Conservation (phyloP, 306 rosid species). For the Psophocarpus tetragonolobus region DNA sequence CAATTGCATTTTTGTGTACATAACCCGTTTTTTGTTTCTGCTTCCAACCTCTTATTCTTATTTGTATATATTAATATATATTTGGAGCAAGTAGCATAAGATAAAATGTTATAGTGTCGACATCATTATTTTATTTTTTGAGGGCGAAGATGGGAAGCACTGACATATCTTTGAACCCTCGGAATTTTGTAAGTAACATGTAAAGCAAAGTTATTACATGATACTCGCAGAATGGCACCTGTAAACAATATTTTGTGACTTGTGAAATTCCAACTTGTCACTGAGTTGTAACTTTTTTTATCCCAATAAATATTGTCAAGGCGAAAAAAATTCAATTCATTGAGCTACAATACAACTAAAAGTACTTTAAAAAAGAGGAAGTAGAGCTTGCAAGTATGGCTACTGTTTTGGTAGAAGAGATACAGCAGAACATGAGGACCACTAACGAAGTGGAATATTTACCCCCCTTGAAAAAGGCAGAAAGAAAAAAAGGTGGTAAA, state of each 20-base stretch:
- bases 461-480: background rate
- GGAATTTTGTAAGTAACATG: slow-evolving; percentile 40
- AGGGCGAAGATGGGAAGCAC: slow-evolving; percentile 31
- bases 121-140: slow-evolving; percentile 40
- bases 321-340: background rate
- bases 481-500: slow-evolving; percentile 8
- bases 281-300: background rate
- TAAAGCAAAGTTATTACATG: slow-evolving; percentile 23
- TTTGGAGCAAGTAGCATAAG: slow-evolving; percentile 36
- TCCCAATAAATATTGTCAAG: background rate
- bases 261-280: background rate
- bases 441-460: background rate
- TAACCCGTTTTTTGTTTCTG: slow-evolving; percentile 26
- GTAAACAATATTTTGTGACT: background rate
- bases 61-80: slow-evolving; percentile 34
- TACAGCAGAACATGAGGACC: slow-evolving; percentile 38
- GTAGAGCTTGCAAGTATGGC: no score
- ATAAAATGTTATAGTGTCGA: slow-evolving; percentile 36
- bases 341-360: no score
- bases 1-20: slow-evolving; percentile 41
- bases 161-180: slow-evolving; percentile 35
- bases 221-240: slow-evolving; percentile 9
- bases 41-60: background rate
- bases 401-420: background rate
- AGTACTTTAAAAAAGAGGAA: no score